Percentiles rank a stretch among this genome's conserved stretches.
These are phyloP conservation scores for Emericellopsis atlantica DNA, from an alignment of 2,329 filamentous ascomycete species.

Conservation along the genomic window DNA sequence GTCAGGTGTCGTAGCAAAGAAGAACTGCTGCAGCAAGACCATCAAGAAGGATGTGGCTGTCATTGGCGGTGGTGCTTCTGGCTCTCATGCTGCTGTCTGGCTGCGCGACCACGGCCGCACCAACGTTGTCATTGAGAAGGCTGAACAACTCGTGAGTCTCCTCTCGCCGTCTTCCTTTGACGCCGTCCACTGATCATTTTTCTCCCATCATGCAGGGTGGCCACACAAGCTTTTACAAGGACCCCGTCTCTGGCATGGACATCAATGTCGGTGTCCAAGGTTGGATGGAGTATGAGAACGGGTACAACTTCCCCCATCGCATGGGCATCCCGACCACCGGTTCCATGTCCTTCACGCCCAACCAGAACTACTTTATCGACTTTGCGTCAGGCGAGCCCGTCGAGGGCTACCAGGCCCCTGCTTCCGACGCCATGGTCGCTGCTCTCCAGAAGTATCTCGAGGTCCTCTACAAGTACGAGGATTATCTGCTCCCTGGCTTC, in stretches of 20 bases:
- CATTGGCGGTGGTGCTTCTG: conserved; percentile 23
- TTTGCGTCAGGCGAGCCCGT: conserved; percentile 19
- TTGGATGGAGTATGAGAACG: conserved; percentile 8
- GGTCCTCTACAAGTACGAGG: conserved; percentile 2
- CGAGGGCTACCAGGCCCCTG: conserved; percentile 10
- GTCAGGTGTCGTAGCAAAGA: no score
- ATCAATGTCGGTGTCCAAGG: no score
- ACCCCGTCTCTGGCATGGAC: no score
- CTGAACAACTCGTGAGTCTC: conserved; percentile 14
- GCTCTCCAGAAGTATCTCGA: conserved; percentile 1
- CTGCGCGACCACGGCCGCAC: conserved; percentile 20
- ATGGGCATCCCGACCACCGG: conserved; percentile 17
- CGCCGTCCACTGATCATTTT: neutral
- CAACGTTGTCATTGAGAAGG: conserved; percentile 21
- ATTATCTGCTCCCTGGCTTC: conserved; percentile 14
- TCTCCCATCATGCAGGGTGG: neutral
- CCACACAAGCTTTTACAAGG: conserved; percentile 6
- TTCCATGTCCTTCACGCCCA: conserved; percentile 5
- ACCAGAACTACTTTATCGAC: conserved; percentile 15
- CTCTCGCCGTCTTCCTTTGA: neutral
- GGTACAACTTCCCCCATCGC: conserved; percentile 28
- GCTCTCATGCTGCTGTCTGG: conserved; percentile 20
- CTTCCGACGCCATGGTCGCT: conserved; percentile 4
- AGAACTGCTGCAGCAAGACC: neutral
- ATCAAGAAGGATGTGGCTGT: conserved; percentile 16